Evolutionary conservation across 2,329 filamentous ascomycete species (phyloP), one percentile per base, ranked within the genome.

Genomic region (Colletotrichum kahawae): DNA sequence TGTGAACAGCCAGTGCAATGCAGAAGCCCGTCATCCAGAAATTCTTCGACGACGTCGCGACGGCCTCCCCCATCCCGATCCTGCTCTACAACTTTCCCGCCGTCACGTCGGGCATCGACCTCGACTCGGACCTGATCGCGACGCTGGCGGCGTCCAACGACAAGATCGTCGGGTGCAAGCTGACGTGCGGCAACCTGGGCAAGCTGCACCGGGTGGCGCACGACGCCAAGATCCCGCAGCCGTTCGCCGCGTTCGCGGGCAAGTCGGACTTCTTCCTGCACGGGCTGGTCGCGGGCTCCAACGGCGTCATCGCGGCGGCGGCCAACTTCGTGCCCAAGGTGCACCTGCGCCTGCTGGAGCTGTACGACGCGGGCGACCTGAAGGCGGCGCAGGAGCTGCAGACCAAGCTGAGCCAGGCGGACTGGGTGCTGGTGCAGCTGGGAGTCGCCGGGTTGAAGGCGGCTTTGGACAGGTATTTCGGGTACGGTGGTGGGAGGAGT

Each of bases 51-150:
- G 88, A 93, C 33, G 85, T 93, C 4, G 90, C 91, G 0, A 82
- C 82, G 21, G 82, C 85, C 60, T 86, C 85, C 4, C 83, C 87
- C 3, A 82, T 93, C 4, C 92, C 91, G 0, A 85, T 93, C 48
- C 87, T 94, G 51, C 83, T 94, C 13, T 93, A 93, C 83, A 93
- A 94, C 82, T 94, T 94, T 83, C 93, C 93, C 0, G 92, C 86
- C 14, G 92, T 94, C 21, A 93, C 90, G 78, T 92, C 92, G 76
- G 92, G 92, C 24, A 85, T 94, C 4, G 93, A 94, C 80, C 85
- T 94, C 34, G 92, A 93, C 81, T 93, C 91, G 2, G 92, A 91
- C 65, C 87, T 88, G 1, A 91, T 94, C 62, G 84, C 88, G 1
- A 81, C 82, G 18, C 86, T 93, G 27, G 91, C 90, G 3, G 82